Conservation (phyloP, 2,329 filamentous ascomycete species). For the Fusarium annulatum region DNA sequence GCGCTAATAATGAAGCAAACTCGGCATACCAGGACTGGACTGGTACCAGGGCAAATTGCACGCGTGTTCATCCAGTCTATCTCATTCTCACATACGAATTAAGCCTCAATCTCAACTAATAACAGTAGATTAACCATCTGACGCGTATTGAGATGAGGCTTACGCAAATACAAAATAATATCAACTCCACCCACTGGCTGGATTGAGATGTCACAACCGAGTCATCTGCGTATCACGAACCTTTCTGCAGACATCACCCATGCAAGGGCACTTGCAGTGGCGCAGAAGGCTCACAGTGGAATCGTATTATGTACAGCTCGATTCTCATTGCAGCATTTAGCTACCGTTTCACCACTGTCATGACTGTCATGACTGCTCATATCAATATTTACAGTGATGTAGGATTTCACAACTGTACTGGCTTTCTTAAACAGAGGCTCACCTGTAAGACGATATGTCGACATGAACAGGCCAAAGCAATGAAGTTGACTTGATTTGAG, state of each 20-base stretch:
- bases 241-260: constrained; percentile 13
- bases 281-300: constrained; percentile 15
- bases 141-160: constrained; percentile 14
- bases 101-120: not conserved
- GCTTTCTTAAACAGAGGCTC: not conserved
- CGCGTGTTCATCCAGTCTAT: constrained; percentile 27
- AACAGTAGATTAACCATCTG: not conserved
- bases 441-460: not conserved
- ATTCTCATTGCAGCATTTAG: constrained; percentile 21
- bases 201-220: constrained; percentile 29
- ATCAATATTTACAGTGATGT: not conserved
- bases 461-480: not conserved
- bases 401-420: not conserved
- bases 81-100: not conserved
- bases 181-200: constrained; percentile 2
- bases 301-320: constrained; percentile 4
- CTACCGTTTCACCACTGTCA: constrained; percentile 30
- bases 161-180: not conserved
- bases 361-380: constrained; percentile 14
- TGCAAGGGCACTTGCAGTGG: constrained; percentile 21
- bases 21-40: not conserved
- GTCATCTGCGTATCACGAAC: constrained; percentile 8
- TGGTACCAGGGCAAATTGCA: constrained; percentile 27
- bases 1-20: constrained; percentile 14
- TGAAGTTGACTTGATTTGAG: not conserved